Evolutionary conservation across 805 yeast species (phyloP).

Genomic region (Suhomyces pyralidae): DNA sequence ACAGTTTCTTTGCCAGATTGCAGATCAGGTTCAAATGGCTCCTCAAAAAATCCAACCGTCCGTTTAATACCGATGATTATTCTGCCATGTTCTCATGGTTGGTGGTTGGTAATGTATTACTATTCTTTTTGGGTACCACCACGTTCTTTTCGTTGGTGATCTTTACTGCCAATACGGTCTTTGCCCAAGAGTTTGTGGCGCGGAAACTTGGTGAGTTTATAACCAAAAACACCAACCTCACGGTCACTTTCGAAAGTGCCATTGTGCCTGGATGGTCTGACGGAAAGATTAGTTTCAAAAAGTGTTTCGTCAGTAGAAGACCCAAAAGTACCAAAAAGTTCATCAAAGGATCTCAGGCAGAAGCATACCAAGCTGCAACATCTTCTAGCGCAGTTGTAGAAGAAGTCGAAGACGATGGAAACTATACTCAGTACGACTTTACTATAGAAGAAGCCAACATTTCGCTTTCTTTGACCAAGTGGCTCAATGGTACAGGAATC

Average conservation of each 20-base stretch:
- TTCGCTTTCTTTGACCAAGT: constrained; percentile 75
- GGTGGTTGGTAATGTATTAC: constrained; percentile 77
- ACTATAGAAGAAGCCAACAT: constrained; percentile 83
- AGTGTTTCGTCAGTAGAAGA: constrained; percentile 81
- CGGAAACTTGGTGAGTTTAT: constrained; percentile 74
- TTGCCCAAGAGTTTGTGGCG: constrained; percentile 88
- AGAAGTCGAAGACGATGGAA: constrained; percentile 72
- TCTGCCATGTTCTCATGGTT: constrained; percentile 91
- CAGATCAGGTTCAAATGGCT: constrained; percentile 61
- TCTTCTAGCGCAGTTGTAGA: constrained; percentile 12
- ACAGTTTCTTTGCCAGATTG: constrained; percentile 26
- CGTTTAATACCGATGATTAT: constrained; percentile 89
- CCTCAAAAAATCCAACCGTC: constrained; percentile 70
- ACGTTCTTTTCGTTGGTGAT: constrained; percentile 82
- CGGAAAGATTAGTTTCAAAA: constrained; percentile 78
- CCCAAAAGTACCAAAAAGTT: constrained; percentile 61
- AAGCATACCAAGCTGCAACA: constrained; percentile 59
- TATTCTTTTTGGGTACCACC: constrained; percentile 85
- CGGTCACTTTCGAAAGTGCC: constrained; percentile 88
- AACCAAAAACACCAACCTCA: constrained; percentile 76
- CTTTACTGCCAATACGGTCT: constrained; percentile 74
- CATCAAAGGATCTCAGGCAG: constrained; percentile 69
- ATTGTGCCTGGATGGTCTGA: constrained; percentile 92
- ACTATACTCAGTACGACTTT: constrained; percentile 92
- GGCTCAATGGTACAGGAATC: constrained; percentile 89